Percentiles rank a stretch among this genome's conserved stretches.
phyloP scores from a whole-genome alignment of 208 protist genomes.

The Angomonas ambiguus region DNA sequence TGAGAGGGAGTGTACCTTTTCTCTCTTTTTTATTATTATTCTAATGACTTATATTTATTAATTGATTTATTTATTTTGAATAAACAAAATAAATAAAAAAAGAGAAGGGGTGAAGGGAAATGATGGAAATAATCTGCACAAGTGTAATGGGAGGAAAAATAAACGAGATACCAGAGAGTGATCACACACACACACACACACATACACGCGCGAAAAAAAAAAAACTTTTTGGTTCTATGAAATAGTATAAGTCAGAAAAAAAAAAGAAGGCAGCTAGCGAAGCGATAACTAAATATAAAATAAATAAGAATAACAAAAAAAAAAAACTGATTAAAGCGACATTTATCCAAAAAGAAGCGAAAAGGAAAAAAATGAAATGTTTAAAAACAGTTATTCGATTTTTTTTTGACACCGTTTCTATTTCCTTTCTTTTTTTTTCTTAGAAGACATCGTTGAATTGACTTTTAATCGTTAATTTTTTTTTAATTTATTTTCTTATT shows the following conservation, averaged over 20 bases:
- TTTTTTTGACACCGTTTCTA: no score
- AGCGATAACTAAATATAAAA: slow-evolving; percentile 7
- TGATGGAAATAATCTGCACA: no score
- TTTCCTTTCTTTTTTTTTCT: not conserved
- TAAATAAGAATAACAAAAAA: slow-evolving; percentile 14
- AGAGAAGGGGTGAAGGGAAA: slow-evolving; percentile 4
- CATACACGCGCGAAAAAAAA: no score
- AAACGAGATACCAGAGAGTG: not conserved
- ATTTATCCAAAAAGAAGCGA: not conserved
- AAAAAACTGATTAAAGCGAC: slow-evolving; percentile 9
- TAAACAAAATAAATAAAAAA: slow-evolving; percentile 12
- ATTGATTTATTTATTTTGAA: no score
- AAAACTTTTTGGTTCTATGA: not conserved
- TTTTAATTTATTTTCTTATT: slow-evolving; percentile 2
- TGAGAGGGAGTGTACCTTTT: not conserved
- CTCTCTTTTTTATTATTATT: no score
- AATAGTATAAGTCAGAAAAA: not conserved
- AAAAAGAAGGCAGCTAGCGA: not conserved
- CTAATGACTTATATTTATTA: no score
- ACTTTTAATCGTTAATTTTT: not conserved
- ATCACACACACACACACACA: no score
- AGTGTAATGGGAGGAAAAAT: slow-evolving; percentile 6
- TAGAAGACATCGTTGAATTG: not conserved
- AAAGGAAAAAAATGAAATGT: not conserved
- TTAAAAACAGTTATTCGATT: not conserved